Evolutionary conservation across 192 early-diverging fungal species (phyloP), one percentile per base, ranked within the genome.

Genomic region (Rhizoclosmatium sp.): DNA sequence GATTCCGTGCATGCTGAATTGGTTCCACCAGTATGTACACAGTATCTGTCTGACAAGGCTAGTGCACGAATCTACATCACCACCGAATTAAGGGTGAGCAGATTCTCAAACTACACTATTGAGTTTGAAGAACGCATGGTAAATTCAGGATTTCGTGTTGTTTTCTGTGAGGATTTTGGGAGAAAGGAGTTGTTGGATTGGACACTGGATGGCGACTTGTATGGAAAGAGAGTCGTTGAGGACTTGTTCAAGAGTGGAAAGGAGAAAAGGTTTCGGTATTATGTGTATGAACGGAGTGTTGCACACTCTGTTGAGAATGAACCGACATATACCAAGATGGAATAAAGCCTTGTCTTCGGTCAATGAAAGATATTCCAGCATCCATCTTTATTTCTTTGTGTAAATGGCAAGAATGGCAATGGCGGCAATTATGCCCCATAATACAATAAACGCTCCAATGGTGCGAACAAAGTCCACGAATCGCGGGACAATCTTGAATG

Each of bases 21-120:
- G 9, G 74, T 75, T 47, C 60, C 74, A 41, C 60, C 74, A 10
- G 59, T 75, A 19, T 75, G 74, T 23, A 60, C 74, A 21, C 74
- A 60, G 16, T 58, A 58, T 51, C 45, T 72, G 5, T 54, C 51
- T 12, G 9, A 54, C 9, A 54, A 54, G 16, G 9, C 51, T 12
- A 1, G 9, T 7, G 51, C 51, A 7, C 5, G 51, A 54, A 54
- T 54, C 51, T 54, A 54, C 51, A 54, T 54, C 16, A 16, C 16
- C 51, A 54, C 51, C 16, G 9, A 7, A 54, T 54, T 54, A 16
- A 7, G 51, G 5, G 51, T 12, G 5, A 12, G 51, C 16, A 7
- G 51, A 7, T 54, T 54, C 51, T 54, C 51, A 54, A 12, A 7
- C 51, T 54, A 54, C 16, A 16, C 16, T 7, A 16, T 12, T 12